Base-by-base conservation (phyloP, 257 asterid genomes). In the Buddleja alternifolia region DNA sequence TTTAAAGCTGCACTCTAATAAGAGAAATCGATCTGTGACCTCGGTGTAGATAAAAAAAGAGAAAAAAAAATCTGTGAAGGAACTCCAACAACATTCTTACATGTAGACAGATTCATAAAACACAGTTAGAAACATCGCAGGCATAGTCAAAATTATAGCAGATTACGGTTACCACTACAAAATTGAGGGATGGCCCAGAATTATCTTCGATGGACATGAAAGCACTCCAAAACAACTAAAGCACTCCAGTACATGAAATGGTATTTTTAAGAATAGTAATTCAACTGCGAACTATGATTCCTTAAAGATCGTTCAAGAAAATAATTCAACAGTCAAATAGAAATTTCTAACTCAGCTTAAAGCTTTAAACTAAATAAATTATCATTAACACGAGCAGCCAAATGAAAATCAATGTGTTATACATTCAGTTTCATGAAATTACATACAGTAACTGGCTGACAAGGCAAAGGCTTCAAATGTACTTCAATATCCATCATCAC, bases 401-500 rank as follows among this genome's bases (percentile, higher is more conserved):
- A 6, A 24, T 12, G 20, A 11, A 63, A 24, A 51, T 6, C 25
- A 41, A 21, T 21, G n/a, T 5, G 3, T n/a, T 4, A 34, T 15
- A 14, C 34, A 29, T 1, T 29, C 34, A 29, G 34, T 29, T n/a
- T n/a, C n/a, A n/a, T n/a, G n/a, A 29, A 29, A 1, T 2, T 29
- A 29, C 32, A 42, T 32, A 60, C 8, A 50, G 24, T 46, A 44
- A 46, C 24, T 21, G 19, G 54, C 51, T 2, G 32, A 62, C 21
- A 60, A 1, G 39, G 16, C 15, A 29, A 44, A 53, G 63, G 51
- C 74, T 46, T 36, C 32, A 37, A 42, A 60, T 40, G 40, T 75
- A 71, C 75, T 75, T 75, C 46, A 71, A 24, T 19, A 12, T 52
- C 53, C 73, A 62, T 48, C 50, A n/a, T 48, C 10, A 61, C 45